A percentile compares a stretch with the other conserved stretches of the same genome.
phyloP scores from a whole-genome alignment of 108 stramenopile genomes.

The Skeletonema tropicum region DNA sequence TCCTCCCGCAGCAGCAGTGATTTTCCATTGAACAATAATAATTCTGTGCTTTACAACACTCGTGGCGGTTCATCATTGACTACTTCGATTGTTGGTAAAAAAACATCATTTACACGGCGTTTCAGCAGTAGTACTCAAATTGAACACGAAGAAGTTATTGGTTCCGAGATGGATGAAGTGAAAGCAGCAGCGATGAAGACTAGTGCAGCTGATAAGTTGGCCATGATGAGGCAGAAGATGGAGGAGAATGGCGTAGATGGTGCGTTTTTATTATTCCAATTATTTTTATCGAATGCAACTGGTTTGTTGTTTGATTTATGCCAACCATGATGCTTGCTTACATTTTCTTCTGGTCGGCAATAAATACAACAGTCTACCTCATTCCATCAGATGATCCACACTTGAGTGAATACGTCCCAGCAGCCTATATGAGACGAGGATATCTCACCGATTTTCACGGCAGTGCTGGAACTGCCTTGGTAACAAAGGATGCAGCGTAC shows the following conservation, averaged over 20 bases:
- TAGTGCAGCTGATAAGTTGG: slow-evolving; percentile 61
- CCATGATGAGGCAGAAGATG: slow-evolving; percentile 61
- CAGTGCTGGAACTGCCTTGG: slow-evolving; percentile 94
- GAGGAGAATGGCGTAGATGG: slow-evolving; percentile 67
- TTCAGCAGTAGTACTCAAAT: slow-evolving; percentile 10
- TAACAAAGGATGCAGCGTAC: slow-evolving; percentile 60
- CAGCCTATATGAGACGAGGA: slow-evolving; percentile 86
- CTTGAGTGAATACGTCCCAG: slow-evolving; percentile 95
- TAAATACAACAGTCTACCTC: slow-evolving; percentile 53
- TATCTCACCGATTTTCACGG: slow-evolving; percentile 94
- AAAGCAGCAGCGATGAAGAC: slow-evolving; percentile 16
- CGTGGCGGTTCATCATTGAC: background rate
- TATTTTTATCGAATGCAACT: background rate
- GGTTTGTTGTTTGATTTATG: background rate
- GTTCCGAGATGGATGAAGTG: slow-evolving; percentile 16
- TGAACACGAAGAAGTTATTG: background rate
- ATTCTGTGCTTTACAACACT: slow-evolving; percentile 1
- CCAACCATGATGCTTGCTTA: slow-evolving; percentile 1
- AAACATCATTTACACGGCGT: background rate
- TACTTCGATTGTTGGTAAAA: background rate
- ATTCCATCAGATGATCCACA: slow-evolving; percentile 92
- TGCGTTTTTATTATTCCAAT: slow-evolving; percentile 3
- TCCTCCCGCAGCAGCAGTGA: background rate
- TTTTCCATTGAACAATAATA: background rate
- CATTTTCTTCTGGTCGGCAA: background rate